Evolutionary conservation across 805 yeast species (phyloP).

Genomic region (Debaryomyces castellii): DNA sequence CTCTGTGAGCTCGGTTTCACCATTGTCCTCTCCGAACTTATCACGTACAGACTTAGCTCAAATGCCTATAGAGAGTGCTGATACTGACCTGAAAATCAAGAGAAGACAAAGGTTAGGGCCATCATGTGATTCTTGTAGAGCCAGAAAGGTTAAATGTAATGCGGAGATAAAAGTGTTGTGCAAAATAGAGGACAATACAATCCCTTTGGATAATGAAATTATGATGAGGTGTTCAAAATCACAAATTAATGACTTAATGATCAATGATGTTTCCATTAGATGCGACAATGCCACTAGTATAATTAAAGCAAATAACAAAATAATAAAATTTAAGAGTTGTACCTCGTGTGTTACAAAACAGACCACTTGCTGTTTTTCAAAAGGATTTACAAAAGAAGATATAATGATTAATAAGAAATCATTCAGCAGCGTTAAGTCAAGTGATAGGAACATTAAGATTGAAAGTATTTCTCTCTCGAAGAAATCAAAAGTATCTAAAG

Average conservation of each 20-base stretch:
- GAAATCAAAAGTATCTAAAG: neutral
- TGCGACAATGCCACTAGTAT: slow-evolving; percentile 10
- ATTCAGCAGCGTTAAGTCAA: neutral
- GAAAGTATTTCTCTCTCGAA: neutral
- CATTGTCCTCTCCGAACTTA: slow-evolving; percentile 7
- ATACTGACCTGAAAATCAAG: slow-evolving; percentile 10
- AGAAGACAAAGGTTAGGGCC: slow-evolving; percentile 72
- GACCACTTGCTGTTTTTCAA: slow-evolving; percentile 54
- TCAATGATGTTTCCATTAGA: slow-evolving; percentile 2
- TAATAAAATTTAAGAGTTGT: slow-evolving; percentile 55
- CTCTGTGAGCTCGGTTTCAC: slow-evolving; percentile 8
- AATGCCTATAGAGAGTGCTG: too few species aligned
- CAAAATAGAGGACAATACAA: slow-evolving; percentile 5
- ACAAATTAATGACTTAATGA: slow-evolving; percentile 5
- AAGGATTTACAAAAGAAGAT: slow-evolving; percentile 67
- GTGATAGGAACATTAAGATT: neutral
- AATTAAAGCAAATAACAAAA: slow-evolving; percentile 24
- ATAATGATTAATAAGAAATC: slow-evolving; percentile 39
- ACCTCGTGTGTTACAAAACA: slow-evolving; percentile 51
- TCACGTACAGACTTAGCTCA: slow-evolving; percentile 1
- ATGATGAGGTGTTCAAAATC: neutral
- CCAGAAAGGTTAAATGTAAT: slow-evolving; percentile 71
- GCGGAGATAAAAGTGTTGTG: slow-evolving; percentile 53
- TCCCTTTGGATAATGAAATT: neutral
- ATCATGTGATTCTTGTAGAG: slow-evolving; percentile 69